Conservation (phyloP, 1,284 basidiomycete species). For the Gymnopus androsaceus region DNA sequence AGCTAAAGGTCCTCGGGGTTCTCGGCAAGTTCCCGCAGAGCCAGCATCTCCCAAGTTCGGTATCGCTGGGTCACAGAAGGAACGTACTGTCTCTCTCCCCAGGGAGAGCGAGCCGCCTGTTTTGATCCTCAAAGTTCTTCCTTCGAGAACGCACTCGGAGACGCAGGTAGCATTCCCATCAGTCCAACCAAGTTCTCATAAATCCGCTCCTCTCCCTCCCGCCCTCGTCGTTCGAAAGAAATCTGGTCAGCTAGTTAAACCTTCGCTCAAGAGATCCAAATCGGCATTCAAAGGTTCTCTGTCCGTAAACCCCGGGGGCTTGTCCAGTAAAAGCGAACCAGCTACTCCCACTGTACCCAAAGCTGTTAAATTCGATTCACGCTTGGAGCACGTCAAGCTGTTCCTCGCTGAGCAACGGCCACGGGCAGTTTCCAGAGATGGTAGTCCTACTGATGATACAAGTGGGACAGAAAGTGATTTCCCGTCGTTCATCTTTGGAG, state of each 20-base stretch:
- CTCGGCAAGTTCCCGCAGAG: constrained; percentile 37
- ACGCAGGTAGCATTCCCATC: constrained; percentile 11
- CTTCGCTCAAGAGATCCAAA: constrained; percentile 79
- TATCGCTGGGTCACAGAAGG: constrained; percentile 30
- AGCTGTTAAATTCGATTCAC: constrained; percentile 89
- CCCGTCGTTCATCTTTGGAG: constrained; percentile 62
- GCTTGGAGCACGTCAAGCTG: constrained; percentile 91
- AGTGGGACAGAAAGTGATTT: constrained; percentile 74
- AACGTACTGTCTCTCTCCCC: constrained; percentile 15
- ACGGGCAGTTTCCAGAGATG: constrained; percentile 87
- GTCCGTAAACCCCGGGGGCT: constrained; percentile 47
- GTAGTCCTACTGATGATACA: constrained; percentile 84
- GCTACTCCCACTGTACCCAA: constrained; percentile 66
- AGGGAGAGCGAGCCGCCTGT: not conserved
- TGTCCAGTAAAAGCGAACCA: constrained; percentile 59
- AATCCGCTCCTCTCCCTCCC: constrained; percentile 16
- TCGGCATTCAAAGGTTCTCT: constrained; percentile 47
- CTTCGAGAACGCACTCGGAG: constrained; percentile 11
- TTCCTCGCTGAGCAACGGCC: constrained; percentile 95
- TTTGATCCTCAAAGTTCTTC: not conserved
- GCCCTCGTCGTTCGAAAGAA: constrained; percentile 75
- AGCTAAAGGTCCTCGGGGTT: constrained; percentile 35
- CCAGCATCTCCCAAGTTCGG: constrained; percentile 45
- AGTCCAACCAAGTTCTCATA: constrained; percentile 12
- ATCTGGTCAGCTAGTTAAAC: constrained; percentile 89